These are phyloP conservation scores for Mortierella sp. DNA, from an alignment of 371 early-diverging fungal genomes.

Conservation along the genomic window DNA sequence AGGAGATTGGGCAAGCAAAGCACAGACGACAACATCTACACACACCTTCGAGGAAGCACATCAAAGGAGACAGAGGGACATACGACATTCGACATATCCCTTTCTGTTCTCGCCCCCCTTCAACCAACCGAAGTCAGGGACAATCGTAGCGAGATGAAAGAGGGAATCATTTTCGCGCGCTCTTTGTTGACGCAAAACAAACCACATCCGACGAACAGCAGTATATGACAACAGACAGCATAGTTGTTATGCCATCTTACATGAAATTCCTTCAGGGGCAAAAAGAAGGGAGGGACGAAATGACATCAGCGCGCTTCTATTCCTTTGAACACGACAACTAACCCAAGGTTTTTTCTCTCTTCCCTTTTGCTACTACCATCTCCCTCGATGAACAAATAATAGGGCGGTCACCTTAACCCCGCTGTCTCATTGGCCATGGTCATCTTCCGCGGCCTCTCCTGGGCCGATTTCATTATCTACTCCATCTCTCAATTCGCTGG, in stretches of 20 bases:
- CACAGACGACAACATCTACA: slow-evolving; percentile 1
- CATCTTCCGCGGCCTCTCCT: slow-evolving; percentile 77
- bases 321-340: neutral
- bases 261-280: neutral
- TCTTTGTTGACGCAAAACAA: neutral
- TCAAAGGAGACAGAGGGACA: neutral
- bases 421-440: slow-evolving; percentile 82
- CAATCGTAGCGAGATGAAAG: neutral
- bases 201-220: slow-evolving; percentile 8
- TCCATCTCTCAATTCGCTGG: slow-evolving; percentile 76
- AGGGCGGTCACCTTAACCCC: slow-evolving; percentile 89
- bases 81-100: neutral
- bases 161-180: neutral
- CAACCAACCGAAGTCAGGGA: neutral
- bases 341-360: neutral
- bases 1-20: neutral
- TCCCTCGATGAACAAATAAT: slow-evolving; percentile 13
- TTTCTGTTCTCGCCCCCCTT: no score
- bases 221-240: neutral
- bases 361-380: neutral
- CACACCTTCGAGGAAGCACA: neutral
- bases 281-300: neutral
- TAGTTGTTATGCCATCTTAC: neutral
- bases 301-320: neutral
- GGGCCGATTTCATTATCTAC: slow-evolving; percentile 74